These are phyloP conservation scores for Ensete ventricosum DNA, from an alignment of 176 grass and related monocot species.

Conservation along the genomic window DNA sequence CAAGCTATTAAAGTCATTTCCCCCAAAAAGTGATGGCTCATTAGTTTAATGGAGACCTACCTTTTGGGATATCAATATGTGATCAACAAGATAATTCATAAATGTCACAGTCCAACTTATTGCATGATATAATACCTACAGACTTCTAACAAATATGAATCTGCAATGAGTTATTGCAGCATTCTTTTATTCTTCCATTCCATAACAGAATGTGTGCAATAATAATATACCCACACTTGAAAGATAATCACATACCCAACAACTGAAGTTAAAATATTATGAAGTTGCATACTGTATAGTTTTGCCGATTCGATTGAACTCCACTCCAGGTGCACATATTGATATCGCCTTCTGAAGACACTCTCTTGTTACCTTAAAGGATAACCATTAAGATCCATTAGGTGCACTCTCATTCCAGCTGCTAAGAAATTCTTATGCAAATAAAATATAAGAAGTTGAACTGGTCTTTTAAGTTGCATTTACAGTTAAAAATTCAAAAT, in stretches of 20 bases:
- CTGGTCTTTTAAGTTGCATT: not conserved
- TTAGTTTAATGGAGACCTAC: too few relatives aligned
- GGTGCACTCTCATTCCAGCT: not conserved
- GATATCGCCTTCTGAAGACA: conserved; percentile 82
- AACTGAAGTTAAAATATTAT: conserved; percentile 8
- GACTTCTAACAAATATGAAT: not conserved
- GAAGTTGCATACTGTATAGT: conserved; percentile 80
- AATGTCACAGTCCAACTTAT: too few relatives aligned
- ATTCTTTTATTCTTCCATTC: not conserved
- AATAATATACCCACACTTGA: not conserved
- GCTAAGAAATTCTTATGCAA: not conserved
- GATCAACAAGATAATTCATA: too few relatives aligned
- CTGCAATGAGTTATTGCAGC: too few relatives aligned
- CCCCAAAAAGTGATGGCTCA: too few relatives aligned
- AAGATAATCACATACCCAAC: conserved; percentile 12
- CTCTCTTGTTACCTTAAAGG: conserved; percentile 67
- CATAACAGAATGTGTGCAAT: not conserved
- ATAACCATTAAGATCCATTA: not conserved
- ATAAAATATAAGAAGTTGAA: not conserved
- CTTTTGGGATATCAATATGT: too few relatives aligned
- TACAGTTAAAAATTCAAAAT: not conserved
- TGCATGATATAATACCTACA: too few relatives aligned
- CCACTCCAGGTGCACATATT: conserved; percentile 84
- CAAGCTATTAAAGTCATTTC: too few relatives aligned
- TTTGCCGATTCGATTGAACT: conserved; percentile 71